phyloP scores from a whole-genome alignment of 1,284 basidiomycete genomes.

The Macrocybe sp. region DNA sequence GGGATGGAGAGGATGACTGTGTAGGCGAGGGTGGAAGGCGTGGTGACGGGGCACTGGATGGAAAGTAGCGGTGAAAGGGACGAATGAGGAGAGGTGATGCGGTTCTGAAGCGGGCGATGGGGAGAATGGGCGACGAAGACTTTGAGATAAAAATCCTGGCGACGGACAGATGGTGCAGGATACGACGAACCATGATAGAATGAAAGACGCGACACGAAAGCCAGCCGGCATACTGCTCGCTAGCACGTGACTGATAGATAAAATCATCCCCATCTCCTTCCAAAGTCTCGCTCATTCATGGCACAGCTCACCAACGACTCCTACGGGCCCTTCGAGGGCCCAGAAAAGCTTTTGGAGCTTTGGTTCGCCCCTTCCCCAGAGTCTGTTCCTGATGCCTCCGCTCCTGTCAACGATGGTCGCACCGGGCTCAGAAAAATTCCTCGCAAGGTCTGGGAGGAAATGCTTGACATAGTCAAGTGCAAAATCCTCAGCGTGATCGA shows the following conservation, averaged over 20 bases:
- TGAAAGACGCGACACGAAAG: not conserved
- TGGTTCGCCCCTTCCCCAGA: constrained; percentile 89
- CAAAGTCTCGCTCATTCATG: constrained; percentile 29
- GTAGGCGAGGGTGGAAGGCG: constrained; percentile 9
- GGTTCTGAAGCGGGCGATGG: constrained; percentile 29
- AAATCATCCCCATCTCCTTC: constrained; percentile 28
- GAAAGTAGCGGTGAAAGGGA: constrained; percentile 3
- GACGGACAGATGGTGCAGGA: constrained; percentile 14
- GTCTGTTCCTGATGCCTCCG: constrained; percentile 44
- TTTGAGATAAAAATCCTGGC: constrained; percentile 23
- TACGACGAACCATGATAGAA: constrained; percentile 20
- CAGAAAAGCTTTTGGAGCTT: constrained; percentile 97
- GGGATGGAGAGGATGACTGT: constrained; percentile 29
- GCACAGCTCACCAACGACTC: constrained; percentile 18
- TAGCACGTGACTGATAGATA: constrained; percentile 4
- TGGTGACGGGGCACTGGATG: too few relatives aligned
- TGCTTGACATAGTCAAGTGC: constrained; percentile 97
- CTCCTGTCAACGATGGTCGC: constrained; percentile 31
- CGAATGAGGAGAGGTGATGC: constrained; percentile 20
- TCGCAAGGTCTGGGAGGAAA: constrained; percentile 86
- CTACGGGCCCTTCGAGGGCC: constrained; percentile 71
- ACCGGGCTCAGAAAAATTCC: constrained; percentile 78
- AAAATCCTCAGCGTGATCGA: constrained; percentile 90
- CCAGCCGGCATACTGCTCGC: not conserved
- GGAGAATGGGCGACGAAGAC: constrained; percentile 38